Conservation (phyloP, 345 rosid species). For the Syzygium aromaticum region DNA sequence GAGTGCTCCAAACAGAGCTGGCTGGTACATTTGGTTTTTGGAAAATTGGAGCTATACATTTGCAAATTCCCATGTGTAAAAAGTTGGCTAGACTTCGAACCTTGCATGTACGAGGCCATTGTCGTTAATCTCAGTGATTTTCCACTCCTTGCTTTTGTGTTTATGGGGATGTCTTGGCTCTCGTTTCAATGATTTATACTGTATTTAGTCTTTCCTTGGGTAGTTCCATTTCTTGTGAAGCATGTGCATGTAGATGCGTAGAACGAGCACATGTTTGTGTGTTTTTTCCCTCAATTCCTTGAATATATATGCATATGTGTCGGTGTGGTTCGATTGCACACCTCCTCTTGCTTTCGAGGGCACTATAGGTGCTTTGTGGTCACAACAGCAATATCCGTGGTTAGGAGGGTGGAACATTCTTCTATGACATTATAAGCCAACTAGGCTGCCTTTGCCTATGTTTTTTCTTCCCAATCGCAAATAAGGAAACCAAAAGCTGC, state of each 20-base stretch:
- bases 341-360: not conserved
- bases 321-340: not conserved
- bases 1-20: not conserved
- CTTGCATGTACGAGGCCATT: not conserved
- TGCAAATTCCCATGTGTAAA: not conserved
- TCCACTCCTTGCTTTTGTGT: not conserved
- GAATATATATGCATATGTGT: not conserved
- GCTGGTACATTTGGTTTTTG: not conserved
- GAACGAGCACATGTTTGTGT: not conserved
- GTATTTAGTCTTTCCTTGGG: not conserved
- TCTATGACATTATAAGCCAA: not conserved
- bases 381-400: not conserved
- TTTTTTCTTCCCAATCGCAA: not conserved
- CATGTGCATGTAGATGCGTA: not conserved
- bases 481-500: not conserved
- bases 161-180: not conserved
- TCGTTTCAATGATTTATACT: not conserved
- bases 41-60: not conserved
- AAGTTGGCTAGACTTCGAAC: not conserved
- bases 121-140: not conserved
- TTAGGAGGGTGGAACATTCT: not conserved
- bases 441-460: not conserved
- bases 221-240: not conserved
- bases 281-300: not conserved
- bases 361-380: not conserved